These are phyloP conservation scores for Neurospora tetrasperma DNA, from an alignment of 495 filamentous ascomycete species.

Conservation along the genomic window DNA sequence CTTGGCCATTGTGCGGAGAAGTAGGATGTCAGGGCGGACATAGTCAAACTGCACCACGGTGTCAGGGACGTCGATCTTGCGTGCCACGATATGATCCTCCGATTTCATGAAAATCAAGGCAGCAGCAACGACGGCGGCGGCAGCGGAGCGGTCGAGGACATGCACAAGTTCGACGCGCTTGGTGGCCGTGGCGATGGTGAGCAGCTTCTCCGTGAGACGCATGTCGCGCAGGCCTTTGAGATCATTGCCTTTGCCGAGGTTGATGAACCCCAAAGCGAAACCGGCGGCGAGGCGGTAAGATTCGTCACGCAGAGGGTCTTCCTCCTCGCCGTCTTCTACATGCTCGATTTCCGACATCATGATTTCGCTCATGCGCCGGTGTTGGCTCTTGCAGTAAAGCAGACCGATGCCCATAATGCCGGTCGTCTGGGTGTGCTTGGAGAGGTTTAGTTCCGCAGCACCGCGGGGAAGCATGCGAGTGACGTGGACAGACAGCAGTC, in stretches of 20 bases:
- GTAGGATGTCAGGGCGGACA: slow-evolving; percentile 82
- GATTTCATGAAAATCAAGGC: slow-evolving; percentile 98
- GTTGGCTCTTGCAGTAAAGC: slow-evolving; percentile 89
- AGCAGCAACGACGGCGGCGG: slow-evolving; percentile 79
- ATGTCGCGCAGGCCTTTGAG: slow-evolving; percentile 87
- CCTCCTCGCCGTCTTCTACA: slow-evolving; percentile 54
- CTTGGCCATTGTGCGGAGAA: slow-evolving; percentile 81
- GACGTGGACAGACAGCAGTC: slow-evolving; percentile 94
- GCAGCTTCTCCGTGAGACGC: slow-evolving; percentile 78
- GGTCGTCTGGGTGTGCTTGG: slow-evolving; percentile 86
- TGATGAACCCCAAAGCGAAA: slow-evolving; percentile 89
- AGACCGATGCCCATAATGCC: slow-evolving; percentile 97
- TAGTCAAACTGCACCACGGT: slow-evolving; percentile 87
- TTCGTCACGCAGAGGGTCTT: slow-evolving; percentile 82
- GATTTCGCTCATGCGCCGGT: slow-evolving; percentile 96
- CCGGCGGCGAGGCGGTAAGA: slow-evolving; percentile 90
- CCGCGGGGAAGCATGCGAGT: slow-evolving; percentile 86
- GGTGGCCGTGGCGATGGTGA: slow-evolving; percentile 72
- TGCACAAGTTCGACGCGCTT: slow-evolving; percentile 85
- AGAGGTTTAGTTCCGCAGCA: slow-evolving; percentile 87
- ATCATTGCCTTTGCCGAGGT: slow-evolving; percentile 81
- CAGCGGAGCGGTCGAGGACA: slow-evolving; percentile 82
- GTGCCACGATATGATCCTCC: slow-evolving; percentile 74
- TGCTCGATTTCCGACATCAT: slow-evolving; percentile 97
- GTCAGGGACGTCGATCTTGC: slow-evolving; percentile 88